A percentile compares a stretch with the other conserved stretches of the same genome.
phyloP scores from a whole-genome alignment of 306 rosid species.

The Potentilla sterilis region DNA sequence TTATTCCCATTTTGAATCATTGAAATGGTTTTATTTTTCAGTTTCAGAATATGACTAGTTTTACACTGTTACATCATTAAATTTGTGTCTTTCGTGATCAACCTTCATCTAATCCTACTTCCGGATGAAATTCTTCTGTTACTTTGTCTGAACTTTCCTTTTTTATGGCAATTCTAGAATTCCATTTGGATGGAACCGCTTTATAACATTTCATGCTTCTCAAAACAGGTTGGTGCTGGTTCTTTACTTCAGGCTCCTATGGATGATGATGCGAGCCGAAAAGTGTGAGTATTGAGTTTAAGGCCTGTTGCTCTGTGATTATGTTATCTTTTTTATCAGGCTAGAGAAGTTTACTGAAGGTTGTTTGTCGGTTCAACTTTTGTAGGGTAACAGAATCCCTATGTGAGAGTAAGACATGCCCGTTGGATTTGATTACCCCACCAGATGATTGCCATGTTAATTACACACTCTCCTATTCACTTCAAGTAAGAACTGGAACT shows the following conservation, averaged over 20 bases:
- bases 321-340: slow-evolving; percentile 19
- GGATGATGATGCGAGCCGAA: slow-evolving; percentile 71
- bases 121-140: not conserved
- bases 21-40: slow-evolving; percentile 15
- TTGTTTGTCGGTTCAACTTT: slow-evolving; percentile 24
- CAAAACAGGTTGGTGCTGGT: slow-evolving; percentile 85
- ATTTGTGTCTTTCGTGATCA: not conserved
- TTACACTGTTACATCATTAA: not conserved
- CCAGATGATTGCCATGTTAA: slow-evolving; percentile 99
- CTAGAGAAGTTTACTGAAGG: not conserved
- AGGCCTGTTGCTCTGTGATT: slow-evolving; percentile 24
- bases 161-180: slow-evolving; percentile 6
- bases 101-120: not conserved
- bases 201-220: slow-evolving; percentile 22
- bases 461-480: slow-evolving; percentile 89
- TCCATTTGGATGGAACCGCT: slow-evolving; percentile 12
- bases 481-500: slow-evolving; percentile 69
- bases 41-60: not conserved
- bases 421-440: slow-evolving; percentile 85
- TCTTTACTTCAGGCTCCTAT: slow-evolving; percentile 94
- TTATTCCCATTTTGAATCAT: slow-evolving; percentile 4
- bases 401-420: slow-evolving; percentile 78
- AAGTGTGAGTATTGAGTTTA: slow-evolving; percentile 59
- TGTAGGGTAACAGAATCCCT: slow-evolving; percentile 79
- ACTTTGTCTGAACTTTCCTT: not conserved